Conservation (phyloP, 106 monocot species). For the Apostasia shenzhenica region DNA sequence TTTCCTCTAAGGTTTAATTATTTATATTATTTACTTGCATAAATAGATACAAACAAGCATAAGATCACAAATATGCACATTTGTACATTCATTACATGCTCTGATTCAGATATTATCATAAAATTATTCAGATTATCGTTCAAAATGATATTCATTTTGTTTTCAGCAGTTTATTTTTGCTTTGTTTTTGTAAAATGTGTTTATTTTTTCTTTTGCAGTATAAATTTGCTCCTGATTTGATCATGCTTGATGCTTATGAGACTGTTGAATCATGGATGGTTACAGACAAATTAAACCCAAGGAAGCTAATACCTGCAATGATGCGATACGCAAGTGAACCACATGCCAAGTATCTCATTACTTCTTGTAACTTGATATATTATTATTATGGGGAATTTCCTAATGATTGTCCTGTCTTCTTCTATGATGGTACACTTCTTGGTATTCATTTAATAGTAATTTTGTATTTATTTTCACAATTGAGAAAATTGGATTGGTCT, state of each 20-base stretch:
- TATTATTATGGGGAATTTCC: not conserved
- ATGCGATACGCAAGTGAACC: constrained; percentile 99
- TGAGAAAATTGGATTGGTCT: too few relatives aligned
- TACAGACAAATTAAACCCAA: constrained; percentile 76
- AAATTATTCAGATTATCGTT: too few relatives aligned
- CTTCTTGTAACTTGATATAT: too few relatives aligned
- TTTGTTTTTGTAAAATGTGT: too few relatives aligned
- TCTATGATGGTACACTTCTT: too few relatives aligned
- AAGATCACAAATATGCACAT: not conserved
- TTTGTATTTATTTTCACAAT: too few relatives aligned
- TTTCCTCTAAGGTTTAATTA: not conserved
- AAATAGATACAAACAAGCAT: too few relatives aligned
- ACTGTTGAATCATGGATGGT: constrained; percentile 98
- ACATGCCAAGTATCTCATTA: constrained; percentile 78
- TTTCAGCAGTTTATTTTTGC: too few relatives aligned
- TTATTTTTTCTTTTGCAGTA: constrained; percentile 61
- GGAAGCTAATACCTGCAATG: constrained; percentile 98
- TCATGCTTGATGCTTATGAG: constrained; percentile 99
- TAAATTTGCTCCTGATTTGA: constrained; percentile 93
- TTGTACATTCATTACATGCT: constrained; percentile 1
- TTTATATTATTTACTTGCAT: constrained; percentile 2
- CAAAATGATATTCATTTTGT: too few relatives aligned
- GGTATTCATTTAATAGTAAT: too few relatives aligned
- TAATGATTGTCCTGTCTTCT: not conserved
- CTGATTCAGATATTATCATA: not conserved